Evolutionary conservation across 495 filamentous ascomycete genomes (phyloP).

Genomic region (Glonium stellatum): DNA sequence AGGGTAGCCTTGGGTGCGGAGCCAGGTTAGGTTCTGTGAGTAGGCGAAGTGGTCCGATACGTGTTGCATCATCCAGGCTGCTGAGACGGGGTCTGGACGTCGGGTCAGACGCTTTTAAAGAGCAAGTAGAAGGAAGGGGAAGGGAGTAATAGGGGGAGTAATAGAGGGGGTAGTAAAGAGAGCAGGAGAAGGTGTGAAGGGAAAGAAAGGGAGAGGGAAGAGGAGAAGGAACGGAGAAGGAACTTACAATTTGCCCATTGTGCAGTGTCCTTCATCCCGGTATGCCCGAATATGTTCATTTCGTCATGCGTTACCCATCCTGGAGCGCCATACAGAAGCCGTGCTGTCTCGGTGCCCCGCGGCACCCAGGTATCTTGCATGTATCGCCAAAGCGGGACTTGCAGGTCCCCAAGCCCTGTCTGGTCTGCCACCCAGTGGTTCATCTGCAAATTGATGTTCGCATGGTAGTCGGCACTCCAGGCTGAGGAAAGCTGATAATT

Average conservation of each 20-base stretch:
- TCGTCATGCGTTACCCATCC: slow-evolving; percentile 47
- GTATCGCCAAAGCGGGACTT: slow-evolving; percentile 44
- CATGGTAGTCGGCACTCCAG: slow-evolving; percentile 47
- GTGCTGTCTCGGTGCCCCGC: slow-evolving; percentile 44
- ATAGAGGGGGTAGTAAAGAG: too few relatives aligned
- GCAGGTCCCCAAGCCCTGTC: slow-evolving; percentile 38
- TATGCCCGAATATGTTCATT: slow-evolving; percentile 48
- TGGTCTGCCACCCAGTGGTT: slow-evolving; percentile 42
- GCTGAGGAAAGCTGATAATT: slow-evolving; percentile 30
- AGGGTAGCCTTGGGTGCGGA: slow-evolving; percentile 39
- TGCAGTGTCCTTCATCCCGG: slow-evolving; percentile 41
- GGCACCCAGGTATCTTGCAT: slow-evolving; percentile 49
- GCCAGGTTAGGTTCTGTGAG: slow-evolving; percentile 41
- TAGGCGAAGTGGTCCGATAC: slow-evolving; percentile 47
- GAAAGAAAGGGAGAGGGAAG: too few relatives aligned
- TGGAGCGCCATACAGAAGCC: slow-evolving; percentile 40
- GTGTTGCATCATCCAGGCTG: slow-evolving; percentile 47
- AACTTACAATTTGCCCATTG: slow-evolving; percentile 35
- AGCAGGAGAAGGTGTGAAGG: too few relatives aligned
- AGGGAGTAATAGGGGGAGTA: too few relatives aligned
- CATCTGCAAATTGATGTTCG: slow-evolving; percentile 51
- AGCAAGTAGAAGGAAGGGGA: too few relatives aligned
- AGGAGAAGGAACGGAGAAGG: slow-evolving; percentile 7
- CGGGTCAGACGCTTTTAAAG: background rate
- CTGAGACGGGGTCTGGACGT: slow-evolving; percentile 30